Evolutionary conservation across 2,329 filamentous ascomycete genomes (phyloP).

Genomic region (Cylindrodendrum hubeiense): DNA sequence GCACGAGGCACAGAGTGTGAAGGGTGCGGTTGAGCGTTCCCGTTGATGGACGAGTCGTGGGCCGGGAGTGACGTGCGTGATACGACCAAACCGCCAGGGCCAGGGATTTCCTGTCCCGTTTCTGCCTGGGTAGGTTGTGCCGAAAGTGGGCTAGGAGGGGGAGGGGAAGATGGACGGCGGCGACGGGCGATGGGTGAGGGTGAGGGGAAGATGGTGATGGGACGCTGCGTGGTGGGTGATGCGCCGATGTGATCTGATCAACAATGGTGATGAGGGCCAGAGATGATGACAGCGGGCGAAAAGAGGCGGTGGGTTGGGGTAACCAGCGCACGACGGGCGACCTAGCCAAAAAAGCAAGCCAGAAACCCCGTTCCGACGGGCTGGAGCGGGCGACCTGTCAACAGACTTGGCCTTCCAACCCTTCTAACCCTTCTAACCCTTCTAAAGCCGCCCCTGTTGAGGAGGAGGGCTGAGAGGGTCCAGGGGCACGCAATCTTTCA

Average conservation of each 20-base stretch:
- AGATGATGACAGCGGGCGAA: constrained; percentile 16
- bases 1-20: not conserved
- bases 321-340: not conserved
- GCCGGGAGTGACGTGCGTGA: constrained; percentile 31
- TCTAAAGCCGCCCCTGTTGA: not conserved
- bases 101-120: constrained; percentile 23
- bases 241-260: constrained; percentile 21
- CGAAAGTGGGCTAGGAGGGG: constrained; percentile 20
- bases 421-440: not conserved
- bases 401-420: constrained; percentile 2
- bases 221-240: not conserved
- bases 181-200: constrained; percentile 8
- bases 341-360: constrained; percentile 6
- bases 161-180: constrained; percentile 7
- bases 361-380: constrained; percentile 18
- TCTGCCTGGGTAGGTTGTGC: constrained; percentile 20
- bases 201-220: not conserved
- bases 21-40: constrained; percentile 2
- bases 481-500: not conserved
- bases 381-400: constrained; percentile 13
- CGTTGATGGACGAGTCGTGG: constrained; percentile 23
- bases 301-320: constrained; percentile 27
- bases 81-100: constrained; percentile 15
- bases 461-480: not conserved
- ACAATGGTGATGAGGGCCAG: constrained; percentile 16